phyloP scores from a whole-genome alignment of 1,284 basidiomycete species.

The Porodaedalea pini region DNA sequence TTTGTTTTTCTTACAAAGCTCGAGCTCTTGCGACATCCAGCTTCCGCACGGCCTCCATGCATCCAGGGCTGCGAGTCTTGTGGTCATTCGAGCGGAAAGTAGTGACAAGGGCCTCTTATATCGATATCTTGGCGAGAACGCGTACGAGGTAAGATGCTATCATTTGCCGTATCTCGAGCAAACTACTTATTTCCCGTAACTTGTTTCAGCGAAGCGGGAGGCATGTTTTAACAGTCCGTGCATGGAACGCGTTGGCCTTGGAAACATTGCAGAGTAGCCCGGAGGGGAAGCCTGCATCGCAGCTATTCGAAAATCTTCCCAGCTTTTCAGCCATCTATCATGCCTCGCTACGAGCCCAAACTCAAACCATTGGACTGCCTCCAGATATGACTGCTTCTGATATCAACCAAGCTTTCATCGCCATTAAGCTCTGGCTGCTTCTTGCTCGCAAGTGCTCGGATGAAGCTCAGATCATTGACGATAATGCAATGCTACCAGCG shows the following conservation, averaged over 20 bases:
- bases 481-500: not conserved
- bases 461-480: constrained; percentile 23
- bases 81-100: constrained; percentile 47
- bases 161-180: not conserved
- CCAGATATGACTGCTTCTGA: constrained; percentile 47
- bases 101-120: constrained; percentile 35
- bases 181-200: constrained; percentile 7
- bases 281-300: constrained; percentile 35
- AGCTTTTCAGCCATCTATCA: constrained; percentile 48
- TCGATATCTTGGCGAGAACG: constrained; percentile 32
- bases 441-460: constrained; percentile 39
- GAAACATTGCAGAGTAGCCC: constrained; percentile 45
- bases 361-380: constrained; percentile 32
- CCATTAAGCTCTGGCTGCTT: constrained; percentile 67
- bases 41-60: constrained; percentile 51
- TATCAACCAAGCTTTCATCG: constrained; percentile 62
- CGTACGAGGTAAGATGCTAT: constrained; percentile 30
- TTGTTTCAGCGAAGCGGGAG: constrained; percentile 34
- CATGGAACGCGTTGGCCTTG: constrained; percentile 62
- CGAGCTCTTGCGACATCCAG: constrained; percentile 41
- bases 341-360: constrained; percentile 38
- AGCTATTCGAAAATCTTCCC: constrained; percentile 46
- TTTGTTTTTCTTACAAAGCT: constrained; percentile 49
- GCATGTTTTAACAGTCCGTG: constrained; percentile 41
- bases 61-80: constrained; percentile 47